Conservation (phyloP, 179 eudicot genomes). For the Pouteria campechiana region DNA sequence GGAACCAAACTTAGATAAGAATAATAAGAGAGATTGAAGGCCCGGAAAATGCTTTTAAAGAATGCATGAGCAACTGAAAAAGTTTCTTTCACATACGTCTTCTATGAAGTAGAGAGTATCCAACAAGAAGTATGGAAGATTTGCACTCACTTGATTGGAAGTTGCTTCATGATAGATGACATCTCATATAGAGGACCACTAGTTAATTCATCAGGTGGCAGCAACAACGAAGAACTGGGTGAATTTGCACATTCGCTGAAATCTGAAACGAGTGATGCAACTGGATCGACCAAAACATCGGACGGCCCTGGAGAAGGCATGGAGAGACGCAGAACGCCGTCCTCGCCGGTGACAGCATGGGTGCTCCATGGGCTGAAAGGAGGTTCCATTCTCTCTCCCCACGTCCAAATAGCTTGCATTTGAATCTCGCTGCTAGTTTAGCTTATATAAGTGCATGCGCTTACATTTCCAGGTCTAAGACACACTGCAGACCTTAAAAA, state of each 20-base stretch:
- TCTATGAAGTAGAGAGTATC: no score
- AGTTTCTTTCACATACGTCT: neutral
- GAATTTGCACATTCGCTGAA: constrained; percentile 8
- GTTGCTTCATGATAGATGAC: constrained; percentile 31
- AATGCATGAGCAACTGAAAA: neutral
- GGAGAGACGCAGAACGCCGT: neutral
- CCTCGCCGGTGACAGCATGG: constrained; percentile 9
- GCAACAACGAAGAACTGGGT: constrained; percentile 1
- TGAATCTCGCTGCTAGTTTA: neutral
- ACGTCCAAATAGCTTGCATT: neutral
- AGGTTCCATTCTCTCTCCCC: constrained; percentile 9
- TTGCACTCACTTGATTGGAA: constrained; percentile 25
- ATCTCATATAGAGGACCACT: constrained; percentile 17
- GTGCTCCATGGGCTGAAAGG: constrained; percentile 5
- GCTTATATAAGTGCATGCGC: neutral
- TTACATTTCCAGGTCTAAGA: neutral
- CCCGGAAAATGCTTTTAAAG: neutral
- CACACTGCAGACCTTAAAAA: no score
- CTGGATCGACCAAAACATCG: constrained; percentile 7
- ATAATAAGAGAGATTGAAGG: constrained; percentile 1
- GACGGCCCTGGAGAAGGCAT: constrained; percentile 8
- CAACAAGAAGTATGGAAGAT: no score
- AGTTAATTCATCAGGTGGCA: constrained; percentile 1
- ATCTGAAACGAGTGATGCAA: constrained; percentile 8
- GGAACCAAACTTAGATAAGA: neutral